These are phyloP conservation scores for Aspergillus hancockii DNA, from an alignment of 495 filamentous ascomycete species.

Conservation along the genomic window DNA sequence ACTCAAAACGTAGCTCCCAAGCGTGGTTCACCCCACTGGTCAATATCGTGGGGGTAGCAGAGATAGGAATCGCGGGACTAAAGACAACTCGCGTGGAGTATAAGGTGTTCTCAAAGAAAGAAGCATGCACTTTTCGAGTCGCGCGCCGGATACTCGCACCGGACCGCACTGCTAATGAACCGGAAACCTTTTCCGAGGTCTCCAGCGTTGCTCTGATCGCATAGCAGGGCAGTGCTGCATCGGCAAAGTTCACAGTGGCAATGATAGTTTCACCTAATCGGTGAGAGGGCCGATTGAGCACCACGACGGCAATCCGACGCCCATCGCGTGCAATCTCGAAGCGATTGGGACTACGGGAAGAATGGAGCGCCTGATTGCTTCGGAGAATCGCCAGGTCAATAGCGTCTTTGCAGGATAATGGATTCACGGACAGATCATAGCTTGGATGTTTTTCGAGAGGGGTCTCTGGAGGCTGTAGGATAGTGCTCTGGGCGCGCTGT, in stretches of 20 bases:
- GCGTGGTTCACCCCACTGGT: constrained; percentile 82
- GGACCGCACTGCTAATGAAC: constrained; percentile 78
- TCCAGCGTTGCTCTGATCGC: constrained; percentile 76
- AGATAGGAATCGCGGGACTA: constrained; percentile 73
- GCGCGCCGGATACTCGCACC: constrained; percentile 80
- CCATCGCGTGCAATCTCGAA: constrained; percentile 95
- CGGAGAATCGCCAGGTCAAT: constrained; percentile 88
- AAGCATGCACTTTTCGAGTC: constrained; percentile 76
- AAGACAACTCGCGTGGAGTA: constrained; percentile 79
- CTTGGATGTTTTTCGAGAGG: constrained; percentile 58
- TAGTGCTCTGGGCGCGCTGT: constrained; percentile 51
- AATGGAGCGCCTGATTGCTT: constrained; percentile 63
- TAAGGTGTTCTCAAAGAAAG: constrained; percentile 75
- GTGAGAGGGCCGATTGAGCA: constrained; percentile 87
- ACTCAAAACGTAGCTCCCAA: constrained; percentile 88
- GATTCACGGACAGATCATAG: constrained; percentile 39
- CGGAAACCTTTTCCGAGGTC: constrained; percentile 75
- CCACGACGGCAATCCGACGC: constrained; percentile 79
- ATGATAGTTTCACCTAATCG: constrained; percentile 84
- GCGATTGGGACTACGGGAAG: constrained; percentile 72
- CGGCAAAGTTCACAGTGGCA: constrained; percentile 77
- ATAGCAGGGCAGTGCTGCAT: constrained; percentile 74
- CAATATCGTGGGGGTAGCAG: constrained; percentile 82
- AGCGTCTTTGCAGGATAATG: constrained; percentile 70
- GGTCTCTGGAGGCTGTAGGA: constrained; percentile 64